phyloP scores from a whole-genome alignment of 345 rosid species.

The Pistacia integerrima region DNA sequence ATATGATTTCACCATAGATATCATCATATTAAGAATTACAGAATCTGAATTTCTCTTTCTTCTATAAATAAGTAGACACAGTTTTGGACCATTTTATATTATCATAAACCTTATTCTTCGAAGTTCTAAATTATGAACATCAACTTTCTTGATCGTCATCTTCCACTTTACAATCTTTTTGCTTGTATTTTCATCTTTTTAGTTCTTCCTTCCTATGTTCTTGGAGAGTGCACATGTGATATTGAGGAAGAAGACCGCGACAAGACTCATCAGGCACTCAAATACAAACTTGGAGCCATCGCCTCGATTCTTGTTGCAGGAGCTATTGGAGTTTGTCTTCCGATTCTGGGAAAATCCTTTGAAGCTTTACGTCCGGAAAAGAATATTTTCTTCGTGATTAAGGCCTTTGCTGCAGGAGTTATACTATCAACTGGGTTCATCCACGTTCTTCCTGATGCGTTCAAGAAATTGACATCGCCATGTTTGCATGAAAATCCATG shows the following conservation, averaged over 20 bases:
- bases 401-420: conserved; percentile 57
- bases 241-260: neutral
- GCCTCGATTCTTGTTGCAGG: conserved; percentile 50
- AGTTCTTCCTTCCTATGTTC: conserved; percentile 9
- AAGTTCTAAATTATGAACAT: neutral
- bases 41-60: too few relatives aligned
- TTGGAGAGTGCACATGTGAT: conserved; percentile 34
- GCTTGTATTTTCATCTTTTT: neutral
- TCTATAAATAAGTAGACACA: too few relatives aligned
- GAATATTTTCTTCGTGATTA: conserved; percentile 44
- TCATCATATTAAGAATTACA: too few relatives aligned
- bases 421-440: conserved; percentile 54
- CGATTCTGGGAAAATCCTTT: conserved; percentile 38
- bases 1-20: too few relatives aligned
- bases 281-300: conserved; percentile 47
- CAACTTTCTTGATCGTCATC: neutral
- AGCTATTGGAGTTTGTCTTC: conserved; percentile 50
- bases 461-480: conserved; percentile 42
- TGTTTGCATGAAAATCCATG: conserved; percentile 47
- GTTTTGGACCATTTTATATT: too few relatives aligned
- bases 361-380: conserved; percentile 45
- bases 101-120: too few relatives aligned
- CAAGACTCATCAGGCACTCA: conserved; percentile 20
- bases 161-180: neutral
- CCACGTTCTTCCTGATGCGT: conserved; percentile 59